Conservation (phyloP, 192 early-diverging fungal genomes). For the Phycomyces nitens region DNA sequence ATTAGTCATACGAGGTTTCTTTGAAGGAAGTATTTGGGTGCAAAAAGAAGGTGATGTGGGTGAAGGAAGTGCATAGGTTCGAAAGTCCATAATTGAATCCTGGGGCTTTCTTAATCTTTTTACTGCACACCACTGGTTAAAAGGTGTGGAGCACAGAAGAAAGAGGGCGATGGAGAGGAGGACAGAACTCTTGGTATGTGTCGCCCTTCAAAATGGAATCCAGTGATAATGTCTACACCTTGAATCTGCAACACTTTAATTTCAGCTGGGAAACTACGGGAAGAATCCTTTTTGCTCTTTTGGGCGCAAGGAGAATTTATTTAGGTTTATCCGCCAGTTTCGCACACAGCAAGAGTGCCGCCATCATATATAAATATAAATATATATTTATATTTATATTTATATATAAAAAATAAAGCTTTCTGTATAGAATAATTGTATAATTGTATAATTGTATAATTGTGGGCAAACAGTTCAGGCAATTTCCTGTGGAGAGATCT, state of each 20-base stretch:
- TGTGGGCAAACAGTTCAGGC: neutral
- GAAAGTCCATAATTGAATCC: neutral
- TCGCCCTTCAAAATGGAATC: neutral
- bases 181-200: too few relatives aligned
- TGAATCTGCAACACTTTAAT: neutral
- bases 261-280: constrained; percentile 12
- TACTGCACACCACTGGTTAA: neutral
- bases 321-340: too few relatives aligned
- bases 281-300: neutral
- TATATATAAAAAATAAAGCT: too few relatives aligned
- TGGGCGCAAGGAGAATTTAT: too few relatives aligned
- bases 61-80: neutral
- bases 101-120: too few relatives aligned
- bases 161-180: neutral
- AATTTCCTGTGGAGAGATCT: constrained; percentile 19
- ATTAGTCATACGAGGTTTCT: constrained; percentile 8
- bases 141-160: neutral
- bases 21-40: neutral
- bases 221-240: neutral
- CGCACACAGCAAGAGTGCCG: too few relatives aligned
- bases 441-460: too few relatives aligned
- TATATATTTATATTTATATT: too few relatives aligned
- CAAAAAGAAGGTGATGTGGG: neutral
- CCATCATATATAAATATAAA: too few relatives aligned
- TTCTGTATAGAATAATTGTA: too few relatives aligned